These are phyloP conservation scores for Phialemonium atrogriseum DNA, from an alignment of 2,329 filamentous ascomycete genomes.

Conservation along the genomic window DNA sequence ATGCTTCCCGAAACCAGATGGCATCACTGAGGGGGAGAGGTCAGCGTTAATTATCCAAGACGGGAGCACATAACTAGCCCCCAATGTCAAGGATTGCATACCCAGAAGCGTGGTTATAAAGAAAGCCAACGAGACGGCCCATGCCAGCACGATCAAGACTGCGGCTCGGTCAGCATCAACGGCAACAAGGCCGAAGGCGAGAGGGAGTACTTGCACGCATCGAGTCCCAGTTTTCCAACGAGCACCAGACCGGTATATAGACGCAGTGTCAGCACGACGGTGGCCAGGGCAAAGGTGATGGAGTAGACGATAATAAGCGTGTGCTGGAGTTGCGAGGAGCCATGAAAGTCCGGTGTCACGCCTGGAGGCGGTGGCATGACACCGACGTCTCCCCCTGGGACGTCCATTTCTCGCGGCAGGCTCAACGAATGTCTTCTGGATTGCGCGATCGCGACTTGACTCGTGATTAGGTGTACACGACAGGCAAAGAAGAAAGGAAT, in stretches of 20 bases:
- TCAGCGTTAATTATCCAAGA: background rate
- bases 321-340: slow-evolving; percentile 2
- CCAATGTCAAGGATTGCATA: background rate
- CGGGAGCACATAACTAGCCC: background rate
- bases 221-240: slow-evolving; percentile 3
- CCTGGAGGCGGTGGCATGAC: slow-evolving; percentile 1
- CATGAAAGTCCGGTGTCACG: background rate
- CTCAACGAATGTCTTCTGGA: no score
- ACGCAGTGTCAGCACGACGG: slow-evolving; percentile 1
- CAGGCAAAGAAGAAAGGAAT: no score
- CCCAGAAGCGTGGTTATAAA: slow-evolving; percentile 3
- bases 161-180: background rate
- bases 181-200: background rate
- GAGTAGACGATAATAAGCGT: slow-evolving; percentile 5
- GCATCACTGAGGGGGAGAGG: slow-evolving; percentile 5
- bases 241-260: slow-evolving; percentile 5
- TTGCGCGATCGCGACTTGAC: no score
- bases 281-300: slow-evolving; percentile 5
- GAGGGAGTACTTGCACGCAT: slow-evolving; percentile 3
- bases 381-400: no score
- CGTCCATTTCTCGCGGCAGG: no score
- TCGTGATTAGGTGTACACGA: no score
- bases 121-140: slow-evolving; percentile 5
- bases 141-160: slow-evolving; percentile 6
- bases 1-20: slow-evolving; percentile 5